Percentiles rank a stretch among this genome's conserved stretches.
phyloP scores from a whole-genome alignment of 208 protist species.

The Acanthamoeba comandoni region DNA sequence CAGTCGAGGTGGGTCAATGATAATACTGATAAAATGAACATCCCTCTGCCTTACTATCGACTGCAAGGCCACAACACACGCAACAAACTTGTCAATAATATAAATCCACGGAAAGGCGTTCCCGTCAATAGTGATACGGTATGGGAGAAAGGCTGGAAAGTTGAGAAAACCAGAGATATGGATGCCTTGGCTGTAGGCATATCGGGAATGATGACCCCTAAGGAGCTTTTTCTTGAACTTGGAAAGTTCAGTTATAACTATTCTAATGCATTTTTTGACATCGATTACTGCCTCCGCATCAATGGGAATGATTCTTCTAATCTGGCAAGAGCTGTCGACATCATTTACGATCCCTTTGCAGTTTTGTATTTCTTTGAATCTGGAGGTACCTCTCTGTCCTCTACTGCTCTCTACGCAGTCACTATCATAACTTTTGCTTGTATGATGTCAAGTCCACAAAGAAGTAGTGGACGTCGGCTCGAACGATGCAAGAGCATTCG shows the following conservation, averaged over 20 bases:
- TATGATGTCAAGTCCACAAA: not conserved
- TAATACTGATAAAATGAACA: not conserved
- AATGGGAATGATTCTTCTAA: not conserved
- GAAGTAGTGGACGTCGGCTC: constrained; percentile 3
- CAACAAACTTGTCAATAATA: constrained; percentile 39
- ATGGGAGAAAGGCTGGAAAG: not conserved
- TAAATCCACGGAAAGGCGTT: not conserved
- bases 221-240: not conserved
- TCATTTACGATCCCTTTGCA: constrained; percentile 21
- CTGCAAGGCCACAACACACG: not conserved
- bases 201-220: constrained; percentile 7
- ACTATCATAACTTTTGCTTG: not conserved
- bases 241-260: constrained; percentile 12
- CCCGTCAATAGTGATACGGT: not conserved
- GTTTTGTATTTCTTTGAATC: constrained; percentile 31
- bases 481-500: constrained; percentile 1
- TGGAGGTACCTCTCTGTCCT: not conserved
- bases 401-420: not conserved
- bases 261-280: not conserved
- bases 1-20: constrained; percentile 5
- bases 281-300: constrained; percentile 29
- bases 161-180: not conserved
- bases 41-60: constrained; percentile 28
- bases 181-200: not conserved
- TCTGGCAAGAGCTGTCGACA: not conserved